Conservation (phyloP, 331 rosid species). For the Dryas integrifolia region DNA sequence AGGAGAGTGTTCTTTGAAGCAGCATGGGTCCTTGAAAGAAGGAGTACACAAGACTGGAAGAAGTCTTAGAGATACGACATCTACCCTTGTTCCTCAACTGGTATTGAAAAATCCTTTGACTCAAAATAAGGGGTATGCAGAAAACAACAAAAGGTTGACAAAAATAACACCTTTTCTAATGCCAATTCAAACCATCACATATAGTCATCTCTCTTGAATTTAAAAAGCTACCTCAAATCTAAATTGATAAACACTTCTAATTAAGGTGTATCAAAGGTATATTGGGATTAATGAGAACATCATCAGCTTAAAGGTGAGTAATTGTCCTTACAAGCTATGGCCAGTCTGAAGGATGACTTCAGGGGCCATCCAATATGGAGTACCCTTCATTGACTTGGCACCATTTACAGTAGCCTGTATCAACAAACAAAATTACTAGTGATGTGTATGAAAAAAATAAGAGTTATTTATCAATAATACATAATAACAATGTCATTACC, state of each 20-base stretch:
- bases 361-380: slow-evolving; percentile 89
- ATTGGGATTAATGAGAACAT: background rate
- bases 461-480: background rate
- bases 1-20: background rate
- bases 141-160: background rate
- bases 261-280: background rate
- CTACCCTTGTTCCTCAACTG: background rate
- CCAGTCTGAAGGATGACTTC: slow-evolving; percentile 84
- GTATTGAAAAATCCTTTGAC: background rate
- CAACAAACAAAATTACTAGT: slow-evolving; percentile 24
- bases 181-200: background rate
- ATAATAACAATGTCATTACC: slow-evolving; percentile 36
- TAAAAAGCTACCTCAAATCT: background rate
- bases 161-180: background rate
- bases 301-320: background rate
- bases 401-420: slow-evolving; percentile 72
- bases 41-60: background rate
- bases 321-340: slow-evolving; percentile 66
- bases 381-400: slow-evolving; percentile 85
- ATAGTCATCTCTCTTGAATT: background rate
- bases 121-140: background rate
- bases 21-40: background rate
- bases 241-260: background rate
- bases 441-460: slow-evolving; percentile 14
- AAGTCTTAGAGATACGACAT: background rate